Base-by-base conservation (phyloP, 495 filamentous ascomycete species). In the Elaphomyces granulatus region DNA sequence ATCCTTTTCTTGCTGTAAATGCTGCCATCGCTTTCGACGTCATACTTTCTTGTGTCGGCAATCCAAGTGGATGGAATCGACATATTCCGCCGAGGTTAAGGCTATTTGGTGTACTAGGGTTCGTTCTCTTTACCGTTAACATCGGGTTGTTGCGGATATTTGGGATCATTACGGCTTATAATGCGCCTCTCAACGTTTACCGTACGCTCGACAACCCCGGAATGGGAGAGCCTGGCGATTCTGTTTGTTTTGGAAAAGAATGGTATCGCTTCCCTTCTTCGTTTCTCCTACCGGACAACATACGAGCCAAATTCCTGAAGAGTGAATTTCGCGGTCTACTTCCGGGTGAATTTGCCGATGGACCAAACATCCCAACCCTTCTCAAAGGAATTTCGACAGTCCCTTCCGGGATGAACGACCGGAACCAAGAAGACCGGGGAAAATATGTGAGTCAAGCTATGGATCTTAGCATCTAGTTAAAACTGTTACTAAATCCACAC, bases 201-300 rank as follows among this genome's bases (percentile, higher is more conserved):
- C 60, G 60, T 19, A 63, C 74, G 0, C 56, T 75, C 19, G 68
- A 75, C 33, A 45, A 57, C 15, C 49, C 55, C 16, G 68, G 61
- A 14, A 40, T 78, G 4, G 64, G 65, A 6, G 54, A 64, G 2
- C 52, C 56, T 2, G 78, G 76, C n/a, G 78, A 78, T 33, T 75
- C 64, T 19, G 74, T 99, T 3, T 99, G 92, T 58, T 71, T 94
- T 34, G 87, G 81, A 32, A 96, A 95, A 55, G 92, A 99, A 55
- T 99, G 92, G 92, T 95, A 99, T 54, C 83, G 92, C 35, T 99
- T 93, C 52, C 92, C 92, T 8, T 87, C 83, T 10, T 87, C 84
- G 3, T 96, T 87, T 61, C 83, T 87, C 55, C 67, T 99, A 0
- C 92, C 92, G 0, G 56, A 76, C 4, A 68, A 69, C 33, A 80